These are phyloP conservation scores for Fusarium sp. DNA, from an alignment of 2,329 filamentous ascomycete species.

Conservation along the genomic window DNA sequence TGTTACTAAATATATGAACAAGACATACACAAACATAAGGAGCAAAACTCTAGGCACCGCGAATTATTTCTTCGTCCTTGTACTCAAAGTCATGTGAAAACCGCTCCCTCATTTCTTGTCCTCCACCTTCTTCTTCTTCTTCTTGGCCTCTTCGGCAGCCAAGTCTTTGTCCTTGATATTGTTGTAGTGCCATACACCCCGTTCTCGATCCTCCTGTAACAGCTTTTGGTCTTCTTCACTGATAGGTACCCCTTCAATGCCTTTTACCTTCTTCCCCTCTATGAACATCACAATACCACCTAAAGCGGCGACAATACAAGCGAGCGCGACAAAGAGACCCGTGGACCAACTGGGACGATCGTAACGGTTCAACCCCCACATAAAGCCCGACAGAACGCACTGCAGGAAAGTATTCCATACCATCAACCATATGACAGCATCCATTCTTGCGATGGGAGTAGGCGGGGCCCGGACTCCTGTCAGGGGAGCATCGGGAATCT, in stretches of 20 bases:
- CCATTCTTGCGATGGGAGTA: slow-evolving; percentile 79
- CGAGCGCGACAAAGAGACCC: slow-evolving; percentile 80
- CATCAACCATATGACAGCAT: slow-evolving; percentile 82
- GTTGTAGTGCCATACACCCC: slow-evolving; percentile 67
- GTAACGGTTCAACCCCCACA: slow-evolving; percentile 83
- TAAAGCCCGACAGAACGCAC: slow-evolving; percentile 76
- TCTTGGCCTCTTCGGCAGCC: slow-evolving; percentile 24
- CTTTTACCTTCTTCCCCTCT: slow-evolving; percentile 78
- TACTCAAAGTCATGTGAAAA: neutral
- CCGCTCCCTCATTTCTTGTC: slow-evolving; percentile 23
- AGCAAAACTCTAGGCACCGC: neutral
- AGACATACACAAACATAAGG: neutral
- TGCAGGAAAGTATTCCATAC: slow-evolving; percentile 84
- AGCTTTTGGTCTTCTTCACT: slow-evolving; percentile 64
- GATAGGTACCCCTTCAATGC: slow-evolving; percentile 76
- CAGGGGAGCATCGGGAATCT: slow-evolving; percentile 73
- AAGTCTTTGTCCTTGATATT: slow-evolving; percentile 53
- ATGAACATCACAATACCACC: slow-evolving; percentile 77
- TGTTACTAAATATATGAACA: neutral
- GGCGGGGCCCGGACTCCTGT: slow-evolving; percentile 76
- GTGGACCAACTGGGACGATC: slow-evolving; percentile 83
- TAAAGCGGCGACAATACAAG: slow-evolving; percentile 73
- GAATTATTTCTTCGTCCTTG: neutral
- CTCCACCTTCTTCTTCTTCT: slow-evolving; percentile 34
- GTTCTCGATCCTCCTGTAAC: slow-evolving; percentile 63